Conservation (phyloP, 352 stramenopile species). For the Elongisporangium prolatum region DNA sequence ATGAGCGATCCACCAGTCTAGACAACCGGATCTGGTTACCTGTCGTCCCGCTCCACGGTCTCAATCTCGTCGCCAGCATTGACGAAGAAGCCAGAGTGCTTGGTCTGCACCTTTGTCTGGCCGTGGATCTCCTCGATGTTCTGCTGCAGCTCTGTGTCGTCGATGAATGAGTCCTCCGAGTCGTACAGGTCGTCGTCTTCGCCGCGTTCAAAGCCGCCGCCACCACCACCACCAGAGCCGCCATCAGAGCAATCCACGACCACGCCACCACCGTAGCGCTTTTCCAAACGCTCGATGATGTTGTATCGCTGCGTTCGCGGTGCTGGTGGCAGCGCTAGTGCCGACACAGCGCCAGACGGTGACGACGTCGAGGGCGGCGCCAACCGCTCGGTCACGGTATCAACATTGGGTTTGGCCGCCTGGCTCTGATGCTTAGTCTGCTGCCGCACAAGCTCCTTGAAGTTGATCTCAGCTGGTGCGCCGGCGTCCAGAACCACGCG, state of each 20-base stretch:
- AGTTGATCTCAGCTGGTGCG: slow-evolving; percentile 65
- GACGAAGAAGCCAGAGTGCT: slow-evolving; percentile 86
- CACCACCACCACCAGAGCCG: slow-evolving; percentile 11
- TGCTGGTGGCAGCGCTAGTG: slow-evolving; percentile 4
- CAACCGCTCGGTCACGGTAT: neutral
- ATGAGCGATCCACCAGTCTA: neutral
- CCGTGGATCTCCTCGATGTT: slow-evolving; percentile 80
- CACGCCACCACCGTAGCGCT: slow-evolving; percentile 70
- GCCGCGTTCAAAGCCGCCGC: slow-evolving; percentile 25
- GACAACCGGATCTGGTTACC: neutral
- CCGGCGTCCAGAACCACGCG: slow-evolving; percentile 39
- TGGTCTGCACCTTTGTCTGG: slow-evolving; percentile 71
- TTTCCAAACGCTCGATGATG: slow-evolving; percentile 85
- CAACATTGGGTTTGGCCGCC: neutral
- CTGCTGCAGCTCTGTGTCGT: slow-evolving; percentile 77
- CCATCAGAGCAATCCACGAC: slow-evolving; percentile 45
- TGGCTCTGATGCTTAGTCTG: slow-evolving; percentile 7
- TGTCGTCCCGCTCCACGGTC: slow-evolving; percentile 42
- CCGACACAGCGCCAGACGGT: slow-evolving; percentile 3
- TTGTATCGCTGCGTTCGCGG: slow-evolving; percentile 60
- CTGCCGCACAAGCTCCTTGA: slow-evolving; percentile 50
- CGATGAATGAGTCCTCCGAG: slow-evolving; percentile 87
- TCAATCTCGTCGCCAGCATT: slow-evolving; percentile 85
- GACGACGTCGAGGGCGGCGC: slow-evolving; percentile 1
- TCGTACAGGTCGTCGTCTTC: slow-evolving; percentile 87